These are phyloP conservation scores for Plasmodiophora brassicae DNA, from an alignment of 208 protist species.

Conservation along the genomic window DNA sequence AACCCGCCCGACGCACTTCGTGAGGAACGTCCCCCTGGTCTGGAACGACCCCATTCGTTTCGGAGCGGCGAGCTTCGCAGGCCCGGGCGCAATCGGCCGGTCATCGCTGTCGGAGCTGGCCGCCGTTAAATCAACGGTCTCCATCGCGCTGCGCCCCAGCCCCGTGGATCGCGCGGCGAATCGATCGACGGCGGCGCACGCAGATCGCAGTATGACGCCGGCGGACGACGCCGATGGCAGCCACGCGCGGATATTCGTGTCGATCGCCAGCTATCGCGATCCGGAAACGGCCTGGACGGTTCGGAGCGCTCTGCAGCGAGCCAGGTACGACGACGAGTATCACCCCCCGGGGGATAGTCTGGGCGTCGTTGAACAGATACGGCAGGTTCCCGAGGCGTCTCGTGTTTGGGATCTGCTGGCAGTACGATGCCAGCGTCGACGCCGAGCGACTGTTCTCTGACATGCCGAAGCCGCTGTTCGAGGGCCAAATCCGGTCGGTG, in stretches of 20 bases:
- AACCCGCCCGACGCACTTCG: background rate
- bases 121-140: too few species aligned
- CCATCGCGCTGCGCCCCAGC: too few species aligned
- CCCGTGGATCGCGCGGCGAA: too few species aligned
- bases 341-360: background rate
- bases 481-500: background rate
- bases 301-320: background rate
- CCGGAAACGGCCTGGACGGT: background rate
- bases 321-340: background rate
- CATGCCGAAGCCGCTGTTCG: background rate
- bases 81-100: too few species aligned
- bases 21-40: background rate
- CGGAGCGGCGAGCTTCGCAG: too few species aligned
- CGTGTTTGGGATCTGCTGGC: slow-evolving; percentile 26
- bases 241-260: too few species aligned
- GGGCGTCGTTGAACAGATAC: background rate
- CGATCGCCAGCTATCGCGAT: background rate
- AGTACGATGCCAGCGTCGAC: background rate
- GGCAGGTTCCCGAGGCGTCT: background rate
- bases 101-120: too few species aligned
- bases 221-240: too few species aligned
- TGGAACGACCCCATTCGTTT: background rate
- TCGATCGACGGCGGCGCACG: too few species aligned
- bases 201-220: too few species aligned
- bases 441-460: background rate